A percentile compares a stretch with the other conserved stretches of the same genome.
Evolutionary conservation across 2,329 filamentous ascomycete species (phyloP).

Genomic region (Cercospora berteroae): DNA sequence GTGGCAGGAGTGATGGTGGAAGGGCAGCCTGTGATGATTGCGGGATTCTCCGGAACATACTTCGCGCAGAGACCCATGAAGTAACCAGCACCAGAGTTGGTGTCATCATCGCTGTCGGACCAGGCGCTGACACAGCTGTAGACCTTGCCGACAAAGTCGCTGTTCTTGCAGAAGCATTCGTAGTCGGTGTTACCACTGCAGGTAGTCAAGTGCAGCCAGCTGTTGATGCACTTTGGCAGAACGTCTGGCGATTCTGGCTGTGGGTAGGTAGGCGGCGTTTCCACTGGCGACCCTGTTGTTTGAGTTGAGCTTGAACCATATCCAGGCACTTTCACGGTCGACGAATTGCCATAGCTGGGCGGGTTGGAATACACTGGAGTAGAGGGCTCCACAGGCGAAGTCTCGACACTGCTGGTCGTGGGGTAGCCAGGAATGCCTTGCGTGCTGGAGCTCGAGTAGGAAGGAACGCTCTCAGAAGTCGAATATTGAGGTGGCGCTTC

Average conservation of each 20-base stretch:
- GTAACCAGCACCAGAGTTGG: conserved; percentile 72
- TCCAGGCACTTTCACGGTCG: conserved; percentile 14
- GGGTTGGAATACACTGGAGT: background rate
- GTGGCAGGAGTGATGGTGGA: conserved; percentile 54
- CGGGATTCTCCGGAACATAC: conserved; percentile 74
- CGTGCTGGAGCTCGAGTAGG: conserved; percentile 13
- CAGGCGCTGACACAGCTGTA: conserved; percentile 79
- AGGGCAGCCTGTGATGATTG: conserved; percentile 73
- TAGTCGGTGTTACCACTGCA: conserved; percentile 83
- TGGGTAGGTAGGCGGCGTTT: conserved; percentile 21
- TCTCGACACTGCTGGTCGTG: conserved; percentile 24
- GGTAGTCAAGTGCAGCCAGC: conserved; percentile 71
- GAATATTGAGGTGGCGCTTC: conserved; percentile 11
- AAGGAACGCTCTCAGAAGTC: conserved; percentile 19
- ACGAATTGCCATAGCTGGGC: conserved; percentile 16
- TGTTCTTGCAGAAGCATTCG: conserved; percentile 81
- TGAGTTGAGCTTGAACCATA: conserved; percentile 21
- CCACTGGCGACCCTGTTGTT: conserved; percentile 45
- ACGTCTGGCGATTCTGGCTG: conserved; percentile 59
- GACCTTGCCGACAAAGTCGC: conserved; percentile 72
- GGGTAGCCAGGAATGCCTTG: conserved; percentile 12
- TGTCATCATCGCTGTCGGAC: conserved; percentile 63
- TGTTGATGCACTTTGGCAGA: conserved; percentile 87
- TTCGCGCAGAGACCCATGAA: conserved; percentile 88
- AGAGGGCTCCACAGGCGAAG: conserved; percentile 18